phyloP scores from a whole-genome alignment of 176 grass and related monocot species.

The Olyra latifolia region DNA sequence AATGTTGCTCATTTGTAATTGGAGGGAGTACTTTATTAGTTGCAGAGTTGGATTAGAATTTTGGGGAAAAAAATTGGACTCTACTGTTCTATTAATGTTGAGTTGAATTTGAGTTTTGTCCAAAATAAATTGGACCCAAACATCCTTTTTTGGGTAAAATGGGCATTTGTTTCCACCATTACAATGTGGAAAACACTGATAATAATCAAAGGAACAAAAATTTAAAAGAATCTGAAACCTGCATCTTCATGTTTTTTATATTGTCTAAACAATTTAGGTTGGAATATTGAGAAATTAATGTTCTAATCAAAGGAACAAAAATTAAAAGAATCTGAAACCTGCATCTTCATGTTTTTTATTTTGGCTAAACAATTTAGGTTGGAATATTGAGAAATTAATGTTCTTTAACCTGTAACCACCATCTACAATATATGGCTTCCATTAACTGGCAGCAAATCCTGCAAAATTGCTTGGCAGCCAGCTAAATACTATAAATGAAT shows the following conservation, averaged over 20 bases:
- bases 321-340: not conserved
- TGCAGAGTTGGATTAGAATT: not conserved
- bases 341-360: not conserved
- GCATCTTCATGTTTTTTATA: not conserved
- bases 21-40: not conserved
- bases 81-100: no score
- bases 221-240: not conserved
- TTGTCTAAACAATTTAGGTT: not conserved
- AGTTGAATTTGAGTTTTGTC: not conserved
- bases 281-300: not conserved
- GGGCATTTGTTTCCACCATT: not conserved
- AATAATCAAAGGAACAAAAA: not conserved
- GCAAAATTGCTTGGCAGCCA: not conserved
- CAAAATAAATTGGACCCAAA: not conserved
- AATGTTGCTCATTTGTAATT: no score
- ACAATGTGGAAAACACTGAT: not conserved
- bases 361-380: not conserved
- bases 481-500: not conserved
- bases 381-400: not conserved
- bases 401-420: not conserved
- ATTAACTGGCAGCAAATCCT: not conserved
- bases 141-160: constrained; percentile 10
- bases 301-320: not conserved
- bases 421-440: not conserved
- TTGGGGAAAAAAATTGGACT: not conserved